A percentile compares a stretch with the other conserved stretches of the same genome.
phyloP scores from a whole-genome alignment of 768 basidiomycete genomes.

The Pisolithus albus region DNA sequence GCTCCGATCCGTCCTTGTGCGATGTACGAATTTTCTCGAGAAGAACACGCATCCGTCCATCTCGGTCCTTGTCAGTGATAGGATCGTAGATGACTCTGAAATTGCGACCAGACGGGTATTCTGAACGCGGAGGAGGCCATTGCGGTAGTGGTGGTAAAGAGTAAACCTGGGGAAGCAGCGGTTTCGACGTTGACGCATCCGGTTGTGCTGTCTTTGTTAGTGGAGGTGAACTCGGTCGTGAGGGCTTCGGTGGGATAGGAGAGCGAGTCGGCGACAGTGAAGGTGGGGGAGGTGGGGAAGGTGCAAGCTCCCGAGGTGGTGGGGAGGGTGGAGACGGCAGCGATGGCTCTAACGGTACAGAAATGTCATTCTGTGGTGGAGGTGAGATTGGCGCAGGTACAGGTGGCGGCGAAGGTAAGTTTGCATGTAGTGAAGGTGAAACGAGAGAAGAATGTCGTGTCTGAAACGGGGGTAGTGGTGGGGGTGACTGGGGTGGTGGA shows the following conservation, averaged over 20 bases:
- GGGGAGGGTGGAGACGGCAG: slow-evolving; percentile 18
- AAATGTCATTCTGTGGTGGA: slow-evolving; percentile 13
- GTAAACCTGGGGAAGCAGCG: slow-evolving; percentile 29
- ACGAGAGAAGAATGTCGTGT: slow-evolving; percentile 19
- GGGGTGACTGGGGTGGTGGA: slow-evolving; percentile 23
- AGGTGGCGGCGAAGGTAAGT: slow-evolving; percentile 8
- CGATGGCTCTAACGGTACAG: slow-evolving; percentile 10
- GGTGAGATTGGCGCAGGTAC: slow-evolving; percentile 12
- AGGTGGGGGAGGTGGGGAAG: slow-evolving; percentile 16
- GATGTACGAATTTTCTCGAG: slow-evolving; percentile 36
- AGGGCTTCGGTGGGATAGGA: slow-evolving; percentile 10
- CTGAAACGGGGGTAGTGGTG: slow-evolving; percentile 18
- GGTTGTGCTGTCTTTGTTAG: slow-evolving; percentile 24
- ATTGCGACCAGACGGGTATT: slow-evolving; percentile 40
- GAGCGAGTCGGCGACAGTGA: slow-evolving; percentile 26
- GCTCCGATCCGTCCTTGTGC: slow-evolving; percentile 26
- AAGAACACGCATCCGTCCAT: slow-evolving; percentile 33
- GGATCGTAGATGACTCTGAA: slow-evolving; percentile 66
- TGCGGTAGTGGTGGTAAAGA: slow-evolving; percentile 39
- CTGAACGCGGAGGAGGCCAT: slow-evolving; percentile 51
- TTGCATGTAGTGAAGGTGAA: slow-evolving; percentile 21
- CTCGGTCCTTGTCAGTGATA: slow-evolving; percentile 39
- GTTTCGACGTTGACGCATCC: slow-evolving; percentile 23
- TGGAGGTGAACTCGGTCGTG: slow-evolving; percentile 16
- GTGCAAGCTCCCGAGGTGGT: slow-evolving; percentile 8